Base-by-base conservation (phyloP, 805 yeast genomes). In the Trichomonascus vanleenenianus region DNA sequence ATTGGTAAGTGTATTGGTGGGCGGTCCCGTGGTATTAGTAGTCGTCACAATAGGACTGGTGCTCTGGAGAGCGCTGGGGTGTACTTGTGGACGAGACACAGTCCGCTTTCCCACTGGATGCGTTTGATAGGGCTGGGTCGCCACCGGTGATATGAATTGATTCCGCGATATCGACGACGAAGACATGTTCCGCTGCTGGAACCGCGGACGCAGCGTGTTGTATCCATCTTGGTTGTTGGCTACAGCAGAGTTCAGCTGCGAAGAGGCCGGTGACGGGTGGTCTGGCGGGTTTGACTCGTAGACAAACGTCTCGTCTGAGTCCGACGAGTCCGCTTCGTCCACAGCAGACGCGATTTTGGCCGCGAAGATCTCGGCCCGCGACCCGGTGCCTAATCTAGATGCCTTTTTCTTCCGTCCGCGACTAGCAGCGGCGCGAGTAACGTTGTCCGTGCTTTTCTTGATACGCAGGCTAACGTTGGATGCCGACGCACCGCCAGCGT, bases 301-400 rank as follows among this genome's bases (percentile, higher is more conserved):
- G n/a, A 91, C 96, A 71, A 93, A 91, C 1, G 95, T 87, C 62
- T 93, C 98, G 55, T 89, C 96, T 20, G 88, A 79, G 61, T 89
- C 97, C 30, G 89, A 81, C 35, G 84, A 79, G 50, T 84, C 86
- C 38, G 79, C 89, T 55, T 87, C 96, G 51, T 84, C 95, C 3
- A 91, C 94, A 1, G 97, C 97, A 46, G 87, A 82, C 7, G 96
- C 97, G 50, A 93, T 71, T 55, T 83, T 85, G 0, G 97, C 97
- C 8, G 97, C 97, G 63, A 93, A 93, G 49, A 87, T 78, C 58
- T 89, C 97, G 0, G 96, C 93, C 58, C 88, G 76, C 6, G 95
- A 79, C 2, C 86, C 75, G 4, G 65, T 57, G 5, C 60, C 62
- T 22, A 55, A 55, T 42, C 60, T 47, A 33, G 53, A 46, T 37